phyloP scores from a whole-genome alignment of 305 asterid species.

The Fraxinus velutina region DNA sequence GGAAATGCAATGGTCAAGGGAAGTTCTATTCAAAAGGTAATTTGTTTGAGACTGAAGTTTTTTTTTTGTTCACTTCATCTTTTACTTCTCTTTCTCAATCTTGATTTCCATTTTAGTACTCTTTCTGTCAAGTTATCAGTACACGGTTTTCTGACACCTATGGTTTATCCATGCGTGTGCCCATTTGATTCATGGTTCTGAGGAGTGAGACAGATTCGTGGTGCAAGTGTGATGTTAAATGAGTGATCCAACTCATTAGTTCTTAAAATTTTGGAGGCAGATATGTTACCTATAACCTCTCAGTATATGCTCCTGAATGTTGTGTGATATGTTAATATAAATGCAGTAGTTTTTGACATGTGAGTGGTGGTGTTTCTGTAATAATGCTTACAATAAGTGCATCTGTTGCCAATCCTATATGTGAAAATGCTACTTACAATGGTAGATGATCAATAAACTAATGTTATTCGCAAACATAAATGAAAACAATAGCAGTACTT shows the following conservation, averaged over 20 bases:
- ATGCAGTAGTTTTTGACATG: not conserved
- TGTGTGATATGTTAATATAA: not conserved
- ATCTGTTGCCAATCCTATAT: not conserved
- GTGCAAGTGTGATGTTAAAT: not conserved
- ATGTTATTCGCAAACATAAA: not conserved
- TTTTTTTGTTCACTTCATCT: not conserved
- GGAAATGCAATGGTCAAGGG: slow-evolving; percentile 84
- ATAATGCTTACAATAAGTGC: not conserved
- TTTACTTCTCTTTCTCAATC: not conserved
- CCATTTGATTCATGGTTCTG: not conserved
- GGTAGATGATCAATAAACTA: not conserved
- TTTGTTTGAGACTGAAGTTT: slow-evolving; percentile 1
- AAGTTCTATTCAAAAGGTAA: slow-evolving; percentile 70
- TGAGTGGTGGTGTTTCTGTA: not conserved
- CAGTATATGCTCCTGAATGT: not conserved
- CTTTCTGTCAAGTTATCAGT: not conserved
- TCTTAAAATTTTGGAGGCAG: not conserved
- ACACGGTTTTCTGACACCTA: not conserved
- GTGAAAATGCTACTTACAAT: not conserved
- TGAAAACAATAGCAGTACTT: not conserved
- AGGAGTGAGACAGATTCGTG: not conserved
- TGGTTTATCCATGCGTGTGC: not conserved
- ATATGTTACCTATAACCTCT: not conserved
- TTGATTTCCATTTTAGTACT: not conserved
- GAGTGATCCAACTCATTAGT: not conserved